Base-by-base conservation (phyloP, 176 grass and related monocot genomes). In the Hsuehochloa calcarea region DNA sequence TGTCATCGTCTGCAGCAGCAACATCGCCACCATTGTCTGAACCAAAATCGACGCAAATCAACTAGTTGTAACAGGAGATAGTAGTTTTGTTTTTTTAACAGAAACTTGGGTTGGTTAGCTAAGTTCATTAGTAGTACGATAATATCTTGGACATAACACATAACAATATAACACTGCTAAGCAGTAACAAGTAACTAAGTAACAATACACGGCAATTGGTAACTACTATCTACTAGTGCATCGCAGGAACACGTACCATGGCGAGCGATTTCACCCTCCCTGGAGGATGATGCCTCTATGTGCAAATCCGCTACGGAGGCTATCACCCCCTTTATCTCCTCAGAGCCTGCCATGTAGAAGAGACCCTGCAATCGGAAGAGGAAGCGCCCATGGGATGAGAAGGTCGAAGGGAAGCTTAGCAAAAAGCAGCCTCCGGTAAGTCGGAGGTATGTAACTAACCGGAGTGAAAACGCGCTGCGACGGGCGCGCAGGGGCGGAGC, bases 271-370 rank as follows among this genome's bases (percentile, higher is more conserved):
- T n/a, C 61, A 17, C 10, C 11, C 37, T 64, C n/a, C 31, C 12
- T 29, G 4, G 81, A 60, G 0, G 81, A 67, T 27, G 75, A 46
- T 29, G 71, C 63, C 11, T 80, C 76, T 17, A 91, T 38, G 0
- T 46, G 65, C 52, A 91, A 19, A 14, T 77, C 52, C 29, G 11
- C 85, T 41, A 88, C 19, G 35, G 81, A 81, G 5, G 26, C 3
- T 8, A 19, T 55, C 43, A 88, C 35, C 27, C 77, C 27, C 13
- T 39, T 49, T 12, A 69, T 16, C 37, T 81, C 81, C 34, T 74
- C 51, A 0, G 52, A 74, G 7, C 17, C 47, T 2, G 51, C 27
- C 89, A 88, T 91, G 11, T 19, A 20, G 31, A 26, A 77, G 35
- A 5, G 12, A 59, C 54, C 22, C 75, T 79, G 79, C 62, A 50